These are phyloP conservation scores for Talaromyces wortmannii DNA, from an alignment of 495 filamentous ascomycete species.

Conservation along the genomic window DNA sequence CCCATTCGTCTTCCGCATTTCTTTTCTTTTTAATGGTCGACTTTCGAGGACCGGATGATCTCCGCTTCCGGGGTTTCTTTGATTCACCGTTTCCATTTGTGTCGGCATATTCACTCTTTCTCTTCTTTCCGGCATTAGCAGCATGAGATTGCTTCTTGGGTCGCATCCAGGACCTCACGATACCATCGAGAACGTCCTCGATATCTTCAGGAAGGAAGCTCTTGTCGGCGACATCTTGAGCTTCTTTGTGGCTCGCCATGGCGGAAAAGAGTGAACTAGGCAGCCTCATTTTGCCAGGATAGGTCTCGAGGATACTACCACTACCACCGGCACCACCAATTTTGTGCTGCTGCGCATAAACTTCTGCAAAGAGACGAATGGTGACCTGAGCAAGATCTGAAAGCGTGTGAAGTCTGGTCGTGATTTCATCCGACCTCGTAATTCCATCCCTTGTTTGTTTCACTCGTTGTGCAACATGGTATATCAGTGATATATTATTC, in stretches of 20 bases:
- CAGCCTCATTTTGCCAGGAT: slow-evolving; percentile 72
- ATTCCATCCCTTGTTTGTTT: slow-evolving; percentile 85
- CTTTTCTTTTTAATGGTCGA: slow-evolving; percentile 28
- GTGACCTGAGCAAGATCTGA: slow-evolving; percentile 80
- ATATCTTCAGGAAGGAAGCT: slow-evolving; percentile 76
- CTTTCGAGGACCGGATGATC: slow-evolving; percentile 21
- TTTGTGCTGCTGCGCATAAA: slow-evolving; percentile 42
- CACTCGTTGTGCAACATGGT: slow-evolving; percentile 84
- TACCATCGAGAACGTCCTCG: slow-evolving; percentile 66
- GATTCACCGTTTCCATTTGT: slow-evolving; percentile 11
- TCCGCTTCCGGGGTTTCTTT: slow-evolving; percentile 41
- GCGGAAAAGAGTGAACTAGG: slow-evolving; percentile 70
- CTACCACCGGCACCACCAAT: slow-evolving; percentile 56
- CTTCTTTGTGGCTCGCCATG: slow-evolving; percentile 67
- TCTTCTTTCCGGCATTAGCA: slow-evolving; percentile 30
- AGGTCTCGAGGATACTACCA: slow-evolving; percentile 70
- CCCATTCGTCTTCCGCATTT: slow-evolving; percentile 35
- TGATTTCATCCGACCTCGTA: slow-evolving; percentile 44
- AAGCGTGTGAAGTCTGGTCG: slow-evolving; percentile 65
- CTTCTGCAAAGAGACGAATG: slow-evolving; percentile 71
- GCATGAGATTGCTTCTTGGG: slow-evolving; percentile 22
- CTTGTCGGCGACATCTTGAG: slow-evolving; percentile 77
- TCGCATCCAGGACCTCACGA: slow-evolving; percentile 45
- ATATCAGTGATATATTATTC: slow-evolving; percentile 81
- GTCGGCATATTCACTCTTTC: slow-evolving; percentile 36